Conservation (phyloP, 2,329 filamentous ascomycete genomes). For the Colletotrichum sp. region DNA sequence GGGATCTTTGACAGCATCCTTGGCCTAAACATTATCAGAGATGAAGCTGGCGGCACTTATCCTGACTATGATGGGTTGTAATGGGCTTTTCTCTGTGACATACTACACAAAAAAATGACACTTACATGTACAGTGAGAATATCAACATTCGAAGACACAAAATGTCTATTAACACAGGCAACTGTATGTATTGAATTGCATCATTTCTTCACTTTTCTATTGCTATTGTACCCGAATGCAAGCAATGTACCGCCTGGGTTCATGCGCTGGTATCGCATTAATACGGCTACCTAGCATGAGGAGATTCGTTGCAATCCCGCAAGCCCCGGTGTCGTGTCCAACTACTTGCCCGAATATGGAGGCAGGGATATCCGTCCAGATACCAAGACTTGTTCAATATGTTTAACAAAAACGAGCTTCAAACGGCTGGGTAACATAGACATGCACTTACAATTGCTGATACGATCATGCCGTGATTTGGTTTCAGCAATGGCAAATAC, state of each 20-base stretch:
- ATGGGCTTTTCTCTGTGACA: accelerated
- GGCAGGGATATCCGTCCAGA: too few species aligned
- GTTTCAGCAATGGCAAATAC: accelerated
- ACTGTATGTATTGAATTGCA: not conserved
- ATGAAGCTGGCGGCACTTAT: not conserved
- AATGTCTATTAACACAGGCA: accelerated
- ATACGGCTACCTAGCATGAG: not conserved
- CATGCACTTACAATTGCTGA: too few species aligned
- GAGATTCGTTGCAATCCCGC: not conserved
- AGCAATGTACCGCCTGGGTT: accelerated
- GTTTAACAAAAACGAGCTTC: too few species aligned
- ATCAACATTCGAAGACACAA: accelerated
- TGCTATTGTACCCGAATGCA: not conserved
- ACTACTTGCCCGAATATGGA: accelerated
- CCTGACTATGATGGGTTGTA: not conserved
- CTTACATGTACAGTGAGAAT: too few species aligned
- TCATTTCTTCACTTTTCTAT: accelerated
- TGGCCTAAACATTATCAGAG: not conserved
- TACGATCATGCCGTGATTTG: accelerated
- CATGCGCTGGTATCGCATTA: accelerated
- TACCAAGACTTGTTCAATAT: not conserved
- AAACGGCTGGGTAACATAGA: too few species aligned
- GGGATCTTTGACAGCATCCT: not conserved
- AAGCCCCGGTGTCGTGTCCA: accelerated
- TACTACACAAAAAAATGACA: not conserved